Conservation (phyloP, 2,329 filamentous ascomycete genomes). For the Trichoderma endophyticum region DNA sequence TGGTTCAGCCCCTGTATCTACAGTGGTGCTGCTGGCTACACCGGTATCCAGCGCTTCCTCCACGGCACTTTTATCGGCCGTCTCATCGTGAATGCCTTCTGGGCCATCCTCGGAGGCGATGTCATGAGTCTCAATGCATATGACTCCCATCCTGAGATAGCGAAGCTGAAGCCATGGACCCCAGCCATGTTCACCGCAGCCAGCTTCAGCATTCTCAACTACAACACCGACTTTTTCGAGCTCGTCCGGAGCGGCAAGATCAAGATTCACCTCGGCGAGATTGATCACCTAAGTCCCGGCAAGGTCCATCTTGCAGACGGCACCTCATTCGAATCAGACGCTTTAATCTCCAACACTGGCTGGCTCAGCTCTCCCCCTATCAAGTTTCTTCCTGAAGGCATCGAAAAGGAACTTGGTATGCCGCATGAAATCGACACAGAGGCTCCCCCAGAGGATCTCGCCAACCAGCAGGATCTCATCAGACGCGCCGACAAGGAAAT, state of each 20-base stretch:
- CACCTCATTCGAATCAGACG: conserved; percentile 46
- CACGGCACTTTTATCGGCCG: conserved; percentile 58
- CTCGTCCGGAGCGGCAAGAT: conserved; percentile 52
- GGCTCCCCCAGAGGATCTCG: conserved; percentile 28
- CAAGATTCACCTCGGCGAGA: conserved; percentile 50
- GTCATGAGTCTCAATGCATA: conserved; percentile 53
- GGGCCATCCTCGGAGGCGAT: conserved; percentile 55
- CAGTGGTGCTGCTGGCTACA: conserved; percentile 61
- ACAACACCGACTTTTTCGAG: conserved; percentile 55
- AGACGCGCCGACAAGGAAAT: conserved; percentile 52
- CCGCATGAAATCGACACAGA: conserved; percentile 36
- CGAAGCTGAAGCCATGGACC: conserved; percentile 53
- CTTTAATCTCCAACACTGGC: conserved; percentile 55
- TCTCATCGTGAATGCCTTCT: conserved; percentile 54
- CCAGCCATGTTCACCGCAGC: conserved; percentile 51
- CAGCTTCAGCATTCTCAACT: conserved; percentile 59
- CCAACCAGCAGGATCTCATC: conserved; percentile 37
- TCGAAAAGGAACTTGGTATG: conserved; percentile 47
- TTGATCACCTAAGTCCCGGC: conserved; percentile 43
- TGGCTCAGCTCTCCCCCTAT: conserved; percentile 55
- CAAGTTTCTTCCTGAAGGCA: conserved; percentile 47
- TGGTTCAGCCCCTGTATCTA: conserved; percentile 76
- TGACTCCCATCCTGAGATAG: conserved; percentile 50
- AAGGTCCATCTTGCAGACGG: conserved; percentile 52
- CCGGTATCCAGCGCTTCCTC: conserved; percentile 50